phyloP scores from a whole-genome alignment of 2,329 filamentous ascomycete species.

The Colletotrichum scovillei region DNA sequence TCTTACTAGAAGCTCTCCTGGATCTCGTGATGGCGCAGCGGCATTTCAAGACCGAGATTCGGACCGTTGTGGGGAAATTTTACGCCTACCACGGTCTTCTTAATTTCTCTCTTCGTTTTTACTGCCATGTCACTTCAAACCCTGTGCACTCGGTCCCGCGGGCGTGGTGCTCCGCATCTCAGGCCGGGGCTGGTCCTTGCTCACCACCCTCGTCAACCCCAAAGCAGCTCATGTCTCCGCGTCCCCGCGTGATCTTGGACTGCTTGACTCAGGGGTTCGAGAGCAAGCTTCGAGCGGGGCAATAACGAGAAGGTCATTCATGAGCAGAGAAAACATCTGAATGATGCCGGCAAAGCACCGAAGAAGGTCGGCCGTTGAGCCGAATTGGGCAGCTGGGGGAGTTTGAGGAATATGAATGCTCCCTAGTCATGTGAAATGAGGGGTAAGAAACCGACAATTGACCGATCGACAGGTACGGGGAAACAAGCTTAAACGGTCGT shows the following conservation, averaged over 20 bases:
- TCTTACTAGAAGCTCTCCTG: neutral
- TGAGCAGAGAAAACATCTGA: neutral
- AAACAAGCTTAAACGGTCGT: conserved; percentile 26
- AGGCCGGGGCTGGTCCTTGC: neutral
- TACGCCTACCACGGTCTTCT: no score
- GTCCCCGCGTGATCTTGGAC: neutral
- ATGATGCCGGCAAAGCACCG: conserved; percentile 5
- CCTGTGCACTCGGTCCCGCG: neutral
- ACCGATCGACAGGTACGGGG: conserved; percentile 10
- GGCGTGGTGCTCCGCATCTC: neutral
- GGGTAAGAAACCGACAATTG: neutral
- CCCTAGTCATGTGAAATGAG: no score
- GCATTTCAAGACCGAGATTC: neutral
- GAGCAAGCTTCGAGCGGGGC: neutral
- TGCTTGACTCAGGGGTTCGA: neutral
- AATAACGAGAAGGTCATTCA: neutral
- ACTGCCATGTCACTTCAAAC: neutral
- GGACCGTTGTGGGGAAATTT: neutral
- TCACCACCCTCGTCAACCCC: neutral
- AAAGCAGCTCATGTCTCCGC: neutral
- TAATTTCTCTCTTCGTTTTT: neutral
- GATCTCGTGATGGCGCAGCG: neutral
- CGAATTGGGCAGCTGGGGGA: neutral
- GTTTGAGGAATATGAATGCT: no score
- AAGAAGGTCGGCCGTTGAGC: neutral